These are phyloP conservation scores for Calonectria henricotiae DNA, from an alignment of 2,329 filamentous ascomycete genomes.

Conservation along the genomic window DNA sequence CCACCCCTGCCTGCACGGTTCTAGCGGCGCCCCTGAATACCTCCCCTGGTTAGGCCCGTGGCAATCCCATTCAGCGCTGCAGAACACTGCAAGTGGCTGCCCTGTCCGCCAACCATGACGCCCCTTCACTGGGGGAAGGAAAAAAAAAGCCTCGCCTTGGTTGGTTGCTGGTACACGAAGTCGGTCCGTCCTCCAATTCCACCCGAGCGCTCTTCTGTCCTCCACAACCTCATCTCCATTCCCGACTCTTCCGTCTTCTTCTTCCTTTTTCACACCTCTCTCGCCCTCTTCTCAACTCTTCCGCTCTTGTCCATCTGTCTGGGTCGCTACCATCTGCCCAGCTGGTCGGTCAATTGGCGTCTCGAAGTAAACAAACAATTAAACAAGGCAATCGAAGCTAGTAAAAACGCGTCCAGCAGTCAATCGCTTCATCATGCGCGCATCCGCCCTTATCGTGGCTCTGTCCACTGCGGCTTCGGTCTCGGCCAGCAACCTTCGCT, in stretches of 20 bases:
- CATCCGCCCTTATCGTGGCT: conserved; percentile 53
- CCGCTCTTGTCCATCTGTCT: conserved; percentile 40
- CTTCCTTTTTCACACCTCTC: conserved; percentile 22
- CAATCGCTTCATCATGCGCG: conserved; percentile 52
- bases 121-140: neutral
- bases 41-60: conserved; percentile 16
- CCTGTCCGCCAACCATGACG: conserved; percentile 3
- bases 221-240: conserved; percentile 27
- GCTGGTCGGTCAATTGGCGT: conserved; percentile 33
- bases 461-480: conserved; percentile 53
- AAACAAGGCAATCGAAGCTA: conserved; percentile 10
- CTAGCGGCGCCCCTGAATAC: conserved; percentile 22
- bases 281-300: conserved; percentile 36
- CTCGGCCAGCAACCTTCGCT: conserved; percentile 43
- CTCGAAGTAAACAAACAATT: conserved; percentile 28
- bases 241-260: conserved; percentile 32
- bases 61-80: conserved; percentile 15
- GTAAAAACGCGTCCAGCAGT: conserved; percentile 3
- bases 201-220: conserved; percentile 41
- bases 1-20: conserved; percentile 4
- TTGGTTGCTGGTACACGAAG: conserved; percentile 37
- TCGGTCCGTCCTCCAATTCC: conserved; percentile 37
- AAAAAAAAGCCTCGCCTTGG: conserved; percentile 46
- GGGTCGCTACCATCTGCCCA: conserved; percentile 17
- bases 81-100: conserved; percentile 24